Percentiles rank a stretch among this genome's conserved stretches.
Evolutionary conservation across 2,329 filamentous ascomycete species (phyloP).

Genomic region (Colletotrichum sp.): DNA sequence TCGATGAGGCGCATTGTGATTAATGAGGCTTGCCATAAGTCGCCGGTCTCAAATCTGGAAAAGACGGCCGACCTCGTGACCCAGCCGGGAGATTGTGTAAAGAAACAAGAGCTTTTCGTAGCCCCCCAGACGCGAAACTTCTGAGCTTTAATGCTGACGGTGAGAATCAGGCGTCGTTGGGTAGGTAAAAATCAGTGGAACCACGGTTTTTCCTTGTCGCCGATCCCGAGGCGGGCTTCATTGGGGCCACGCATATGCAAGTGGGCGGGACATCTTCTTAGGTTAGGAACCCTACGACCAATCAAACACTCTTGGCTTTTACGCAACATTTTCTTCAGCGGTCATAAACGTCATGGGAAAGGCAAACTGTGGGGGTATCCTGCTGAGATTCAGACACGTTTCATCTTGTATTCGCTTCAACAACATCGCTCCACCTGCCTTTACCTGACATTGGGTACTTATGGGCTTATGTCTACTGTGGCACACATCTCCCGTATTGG

Average conservation of each 20-base stretch:
- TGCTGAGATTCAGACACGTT: neutral
- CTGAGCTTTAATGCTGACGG: neutral
- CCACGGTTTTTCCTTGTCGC: neutral
- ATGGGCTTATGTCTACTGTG: neutral
- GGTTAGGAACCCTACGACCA: neutral
- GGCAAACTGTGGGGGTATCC: neutral
- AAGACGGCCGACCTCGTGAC: neutral
- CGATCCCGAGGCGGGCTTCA: neutral
- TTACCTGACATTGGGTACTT: neutral
- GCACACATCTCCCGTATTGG: neutral
- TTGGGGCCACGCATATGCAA: neutral
- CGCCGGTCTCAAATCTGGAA: fast-evolving
- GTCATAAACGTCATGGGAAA: neutral
- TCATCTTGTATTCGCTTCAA: neutral
- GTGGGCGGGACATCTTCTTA: neutral
- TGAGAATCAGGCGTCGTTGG: neutral
- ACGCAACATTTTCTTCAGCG: neutral
- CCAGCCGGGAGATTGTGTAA: neutral
- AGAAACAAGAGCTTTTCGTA: neutral
- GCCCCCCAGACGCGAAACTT: neutral
- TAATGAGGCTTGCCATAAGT: neutral
- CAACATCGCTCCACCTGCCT: neutral
- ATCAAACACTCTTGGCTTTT: neutral
- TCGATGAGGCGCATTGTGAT: neutral
- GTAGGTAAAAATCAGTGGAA: neutral